Base-by-base conservation (phyloP, 768 basidiomycete species). In the Tylopilus sp. region DNA sequence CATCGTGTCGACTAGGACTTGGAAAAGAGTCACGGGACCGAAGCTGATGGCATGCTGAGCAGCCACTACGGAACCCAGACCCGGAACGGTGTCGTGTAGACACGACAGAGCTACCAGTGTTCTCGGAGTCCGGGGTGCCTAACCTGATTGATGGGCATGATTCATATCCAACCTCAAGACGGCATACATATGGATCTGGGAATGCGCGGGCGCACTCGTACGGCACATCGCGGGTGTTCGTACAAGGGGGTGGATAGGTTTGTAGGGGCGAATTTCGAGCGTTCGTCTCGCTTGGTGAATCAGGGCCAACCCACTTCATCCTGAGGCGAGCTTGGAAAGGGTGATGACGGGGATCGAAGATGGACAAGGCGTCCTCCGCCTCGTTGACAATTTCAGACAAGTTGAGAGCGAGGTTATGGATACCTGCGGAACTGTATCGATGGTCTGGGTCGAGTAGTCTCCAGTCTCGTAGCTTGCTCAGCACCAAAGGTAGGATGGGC, bases 11-110 rank as follows among this genome's bases (percentile, higher is more conserved):
- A 26, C 40, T 62, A 20, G 50, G 40, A 18, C 40, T 62, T 20
- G 50, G 38, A 15, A 54, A 59, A 15, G 3, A 33, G 36, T 40
- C 36, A 10, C 57, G 57, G 18, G 50, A 15, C 26, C 62, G 65
- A 41, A 47, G 52, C 18, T 60, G 63, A 44, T 57, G 60, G 55
- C 65, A 67, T 11, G 65, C 63, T 6, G 54, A 45, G 51, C 65
- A 66, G 41, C 65, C 65, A 53, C 60, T 67, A 6, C 65, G 65
- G 57, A 67, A 66, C 50, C 46, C 58, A 21, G 51, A 48, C 23
- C 38, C 35, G 11, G 56, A 53, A 33, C 51, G 51, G 18, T 30
- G 41, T 48, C 55, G 54, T 47, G 38, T 44, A 17, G 56, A 47
- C 31, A 17, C 47, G 23, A 52, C 25, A 20, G 12, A 22, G 8